Base-by-base conservation (phyloP, 805 yeast genomes). In the Candida methanosorbosa region DNA sequence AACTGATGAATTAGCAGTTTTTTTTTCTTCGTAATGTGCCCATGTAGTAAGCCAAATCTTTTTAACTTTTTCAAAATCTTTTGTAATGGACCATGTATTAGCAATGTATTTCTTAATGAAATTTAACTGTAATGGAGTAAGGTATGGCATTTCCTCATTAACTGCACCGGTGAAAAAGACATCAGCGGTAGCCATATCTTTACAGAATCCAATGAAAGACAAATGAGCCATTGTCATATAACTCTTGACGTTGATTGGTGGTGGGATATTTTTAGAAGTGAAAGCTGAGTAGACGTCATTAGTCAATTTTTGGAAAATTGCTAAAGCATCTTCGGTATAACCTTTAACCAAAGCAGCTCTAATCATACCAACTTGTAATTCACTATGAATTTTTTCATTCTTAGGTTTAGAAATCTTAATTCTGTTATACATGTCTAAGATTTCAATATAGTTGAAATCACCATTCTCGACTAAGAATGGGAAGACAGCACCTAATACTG, bases 121-220 rank as follows among this genome's bases (percentile, higher is more conserved):
- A 27, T 87, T 82, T 14, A 81, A 83, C 54, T 83, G 88, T 45
- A 81, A 63, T 28, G 71, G 73, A 20, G 83, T 76, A 37, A 64
- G 61, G 52, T 84, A 84, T 14, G 94, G 94, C 68, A 81, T 76
- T 42, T 75, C 77, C 45, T 68, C 70, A 41, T 70, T 65, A 33
- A 82, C 64, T 4, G 85, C 90, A 54, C 79, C 81, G 45, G 76
- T 78, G 54, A 80, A 83, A 48, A 84, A 84, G 27, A 75, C 71
- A 49, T 73, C 75, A 4, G 94, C 84, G 30, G 84, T 78, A 28
- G 64, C 64, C 36, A 81, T 66, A 50, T 84, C 87, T 50, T 72
- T 74, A 55, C 86, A 80, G 44, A 73, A 75, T 30, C 94, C 92
- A 50, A 84, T 79, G 47, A 84, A 84, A 3, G 80, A 68, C 40